Conservation (phyloP, 805 yeast genomes). For the Saturnispora sanitii region DNA sequence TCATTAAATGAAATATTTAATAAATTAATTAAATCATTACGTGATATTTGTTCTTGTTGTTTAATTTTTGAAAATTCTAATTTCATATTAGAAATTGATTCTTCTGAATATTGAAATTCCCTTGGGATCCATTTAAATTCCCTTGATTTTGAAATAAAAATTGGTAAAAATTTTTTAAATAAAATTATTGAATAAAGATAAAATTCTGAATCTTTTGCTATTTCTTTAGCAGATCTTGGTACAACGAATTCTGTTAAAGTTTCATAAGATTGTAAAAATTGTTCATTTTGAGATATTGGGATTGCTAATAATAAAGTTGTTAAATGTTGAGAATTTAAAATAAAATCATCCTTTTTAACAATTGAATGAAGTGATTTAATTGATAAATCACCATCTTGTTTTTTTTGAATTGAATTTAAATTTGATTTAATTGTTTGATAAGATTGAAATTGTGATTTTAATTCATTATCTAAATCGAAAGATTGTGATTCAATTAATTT, state of each 20-base stretch:
- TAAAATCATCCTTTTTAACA: constrained; percentile 75
- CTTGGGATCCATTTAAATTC: constrained; percentile 89
- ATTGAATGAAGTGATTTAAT: constrained; percentile 85
- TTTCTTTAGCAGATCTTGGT: constrained; percentile 73
- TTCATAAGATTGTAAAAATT: constrained; percentile 67
- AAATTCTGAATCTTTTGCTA: constrained; percentile 68
- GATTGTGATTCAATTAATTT: constrained; percentile 67
- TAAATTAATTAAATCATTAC: constrained; percentile 70
- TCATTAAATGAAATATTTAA: constrained; percentile 87
- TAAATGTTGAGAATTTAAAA: constrained; percentile 76
- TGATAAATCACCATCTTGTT: constrained; percentile 86
- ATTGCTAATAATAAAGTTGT: constrained; percentile 83
- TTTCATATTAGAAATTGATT: constrained; percentile 57
- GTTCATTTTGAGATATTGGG: constrained; percentile 53
- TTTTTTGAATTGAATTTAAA: constrained; percentile 81
- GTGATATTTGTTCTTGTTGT: constrained; percentile 61
- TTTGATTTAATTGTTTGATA: constrained; percentile 80
- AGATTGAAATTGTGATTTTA: constrained; percentile 59
- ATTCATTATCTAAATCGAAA: constrained; percentile 73
- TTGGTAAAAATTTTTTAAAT: constrained; percentile 70
- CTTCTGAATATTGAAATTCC: constrained; percentile 82
- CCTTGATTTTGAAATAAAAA: constrained; percentile 61
- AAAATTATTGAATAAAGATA: constrained; percentile 67
- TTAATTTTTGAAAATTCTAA: constrained; percentile 71
- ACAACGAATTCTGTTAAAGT: constrained; percentile 71